Conservation (phyloP, 2,329 filamentous ascomycete species). For the Fusarium nelsonii region DNA sequence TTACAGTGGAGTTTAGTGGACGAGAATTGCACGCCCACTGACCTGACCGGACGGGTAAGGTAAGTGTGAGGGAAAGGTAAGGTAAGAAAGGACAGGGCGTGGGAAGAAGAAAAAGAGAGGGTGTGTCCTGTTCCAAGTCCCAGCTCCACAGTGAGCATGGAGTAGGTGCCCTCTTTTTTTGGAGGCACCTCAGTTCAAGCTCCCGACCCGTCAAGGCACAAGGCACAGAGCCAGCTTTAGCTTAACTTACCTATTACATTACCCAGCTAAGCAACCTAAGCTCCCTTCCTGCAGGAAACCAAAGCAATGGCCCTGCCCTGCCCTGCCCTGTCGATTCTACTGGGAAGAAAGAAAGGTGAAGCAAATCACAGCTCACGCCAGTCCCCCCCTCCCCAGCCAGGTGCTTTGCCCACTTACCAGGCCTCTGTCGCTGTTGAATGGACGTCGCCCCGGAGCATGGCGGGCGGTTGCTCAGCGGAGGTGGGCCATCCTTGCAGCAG, state of each 20-base stretch:
- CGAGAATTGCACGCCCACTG: constrained; percentile 19
- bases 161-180: constrained; percentile 2
- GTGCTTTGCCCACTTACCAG: constrained; percentile 30
- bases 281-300: constrained; percentile 13
- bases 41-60: constrained; percentile 2
- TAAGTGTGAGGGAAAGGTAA: background rate
- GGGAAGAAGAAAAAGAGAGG: constrained; percentile 5
- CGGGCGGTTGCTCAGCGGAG: constrained; percentile 49
- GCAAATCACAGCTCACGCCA: constrained; percentile 45
- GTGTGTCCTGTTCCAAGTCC: constrained; percentile 8
- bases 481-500: constrained; percentile 43
- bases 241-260: background rate
- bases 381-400: constrained; percentile 19
- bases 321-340: background rate
- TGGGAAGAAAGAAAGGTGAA: constrained; percentile 13
- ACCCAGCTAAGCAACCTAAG: background rate
- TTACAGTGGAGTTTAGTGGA: constrained; percentile 42
- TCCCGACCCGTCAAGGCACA: constrained; percentile 37
- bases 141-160: background rate
- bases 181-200: background rate
- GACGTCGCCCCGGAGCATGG: constrained; percentile 39
- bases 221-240: constrained; percentile 21
- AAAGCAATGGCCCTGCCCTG: constrained; percentile 17
- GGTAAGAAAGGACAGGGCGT: constrained; percentile 6
- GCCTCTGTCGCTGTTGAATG: constrained; percentile 42